Percentiles rank a stretch among this genome's conserved stretches.
These are phyloP conservation scores for Aspergillus biplanus DNA, from an alignment of 495 filamentous ascomycete genomes.

Conservation along the genomic window DNA sequence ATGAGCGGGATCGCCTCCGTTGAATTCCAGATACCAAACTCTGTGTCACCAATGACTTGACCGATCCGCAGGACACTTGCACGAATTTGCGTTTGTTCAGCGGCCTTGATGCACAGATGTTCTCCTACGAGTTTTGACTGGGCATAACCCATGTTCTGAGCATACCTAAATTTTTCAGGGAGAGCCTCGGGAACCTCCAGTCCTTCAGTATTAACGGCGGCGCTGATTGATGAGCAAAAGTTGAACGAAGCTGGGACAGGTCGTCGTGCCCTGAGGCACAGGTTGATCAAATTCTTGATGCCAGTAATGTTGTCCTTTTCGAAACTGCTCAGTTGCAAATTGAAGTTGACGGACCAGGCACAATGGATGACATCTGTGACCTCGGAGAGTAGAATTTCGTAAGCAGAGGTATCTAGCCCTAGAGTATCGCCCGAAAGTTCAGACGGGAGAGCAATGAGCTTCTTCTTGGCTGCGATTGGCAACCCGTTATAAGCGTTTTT, in stretches of 20 bases:
- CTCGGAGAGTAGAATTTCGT: conserved; percentile 41
- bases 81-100: conserved; percentile 32
- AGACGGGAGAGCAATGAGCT: conserved; percentile 46
- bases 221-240: conserved; percentile 66
- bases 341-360: conserved; percentile 79
- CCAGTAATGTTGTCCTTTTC: conserved; percentile 58
- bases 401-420: conserved; percentile 43
- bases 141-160: conserved; percentile 61
- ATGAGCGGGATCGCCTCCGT: conserved; percentile 68
- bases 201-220: conserved; percentile 38
- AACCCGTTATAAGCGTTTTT: conserved; percentile 32
- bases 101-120: conserved; percentile 46
- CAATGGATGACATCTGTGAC: conserved; percentile 61
- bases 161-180: conserved; percentile 48
- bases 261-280: conserved; percentile 47
- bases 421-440: conserved; percentile 44
- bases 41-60: conserved; percentile 59
- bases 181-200: conserved; percentile 51
- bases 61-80: conserved; percentile 56
- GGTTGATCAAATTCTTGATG: conserved; percentile 56
- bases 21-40: conserved; percentile 62
- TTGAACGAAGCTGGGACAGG: conserved; percentile 42
- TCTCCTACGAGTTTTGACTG: conserved; percentile 68
- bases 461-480: conserved; percentile 26
- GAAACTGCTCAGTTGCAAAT: conserved; percentile 61